Evolutionary conservation across 1,139 yeast species (phyloP).

Genomic region (Yarrowia galli): DNA sequence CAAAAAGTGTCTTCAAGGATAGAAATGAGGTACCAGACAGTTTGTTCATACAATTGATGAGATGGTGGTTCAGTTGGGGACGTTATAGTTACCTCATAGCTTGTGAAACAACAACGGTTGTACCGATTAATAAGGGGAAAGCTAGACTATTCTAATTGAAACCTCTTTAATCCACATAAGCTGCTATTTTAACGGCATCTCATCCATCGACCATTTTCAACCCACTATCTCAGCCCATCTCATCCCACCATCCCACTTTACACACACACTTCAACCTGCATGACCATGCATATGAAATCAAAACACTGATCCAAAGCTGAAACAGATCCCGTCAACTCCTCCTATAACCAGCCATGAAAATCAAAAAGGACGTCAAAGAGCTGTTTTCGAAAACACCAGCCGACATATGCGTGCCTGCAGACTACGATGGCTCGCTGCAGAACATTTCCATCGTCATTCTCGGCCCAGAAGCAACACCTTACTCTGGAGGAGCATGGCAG

Average conservation of each 20-base stretch:
- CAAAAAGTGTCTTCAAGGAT: no score
- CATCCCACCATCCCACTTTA: background rate
- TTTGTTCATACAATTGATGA: no score
- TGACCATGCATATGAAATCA: conserved; percentile 11
- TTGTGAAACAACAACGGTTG: no score
- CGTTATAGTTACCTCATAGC: no score
- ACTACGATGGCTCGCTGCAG: conserved; percentile 26
- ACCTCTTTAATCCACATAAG: no score
- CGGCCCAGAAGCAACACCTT: conserved; percentile 65
- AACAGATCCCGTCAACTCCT: background rate
- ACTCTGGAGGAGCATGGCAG: conserved; percentile 63
- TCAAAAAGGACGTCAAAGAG: conserved; percentile 25
- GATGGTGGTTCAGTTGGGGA: no score
- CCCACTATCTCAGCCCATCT: no score
- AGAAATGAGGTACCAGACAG: no score
- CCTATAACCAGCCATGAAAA: conserved; percentile 7
- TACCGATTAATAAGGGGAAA: no score
- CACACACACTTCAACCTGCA: background rate
- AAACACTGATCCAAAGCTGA: conserved; percentile 8
- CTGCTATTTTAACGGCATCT: no score
- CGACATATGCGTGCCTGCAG: conserved; percentile 13
- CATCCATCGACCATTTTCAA: no score
- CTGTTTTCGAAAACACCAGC: conserved; percentile 30
- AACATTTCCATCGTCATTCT: conserved; percentile 48
- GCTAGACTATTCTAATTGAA: no score